A percentile compares a stretch with the other conserved stretches of the same genome.
Evolutionary conservation across 169 alveolate species (phyloP).

Genomic region (Plasmodium sp.): DNA sequence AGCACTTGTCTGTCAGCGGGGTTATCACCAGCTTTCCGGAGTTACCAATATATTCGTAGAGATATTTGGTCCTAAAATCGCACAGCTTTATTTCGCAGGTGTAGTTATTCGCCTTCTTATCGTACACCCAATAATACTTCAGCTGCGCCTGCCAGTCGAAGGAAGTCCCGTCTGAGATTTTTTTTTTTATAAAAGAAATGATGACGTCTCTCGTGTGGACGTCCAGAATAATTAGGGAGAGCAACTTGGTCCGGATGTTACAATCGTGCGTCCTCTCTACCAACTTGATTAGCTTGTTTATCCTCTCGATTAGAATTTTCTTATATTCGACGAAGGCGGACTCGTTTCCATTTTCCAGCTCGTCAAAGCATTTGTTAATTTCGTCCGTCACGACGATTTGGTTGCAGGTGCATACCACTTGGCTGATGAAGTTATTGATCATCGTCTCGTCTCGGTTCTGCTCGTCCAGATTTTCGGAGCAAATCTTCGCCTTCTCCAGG

Average conservation of each 20-base stretch:
- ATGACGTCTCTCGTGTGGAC: slow-evolving; percentile 98
- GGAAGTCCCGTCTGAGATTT: slow-evolving; percentile 89
- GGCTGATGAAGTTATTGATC: slow-evolving; percentile 95
- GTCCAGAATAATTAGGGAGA: slow-evolving; percentile 96
- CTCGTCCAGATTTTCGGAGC: slow-evolving; percentile 57
- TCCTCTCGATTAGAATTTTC: slow-evolving; percentile 90
- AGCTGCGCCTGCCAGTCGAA: slow-evolving; percentile 97
- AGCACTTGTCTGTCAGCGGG: slow-evolving; percentile 97
- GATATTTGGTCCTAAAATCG: slow-evolving; percentile 93
- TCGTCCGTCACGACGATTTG: slow-evolving; percentile 97
- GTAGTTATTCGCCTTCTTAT: slow-evolving; percentile 77
- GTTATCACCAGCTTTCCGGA: slow-evolving; percentile 96
- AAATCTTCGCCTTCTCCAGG: slow-evolving; percentile 48
- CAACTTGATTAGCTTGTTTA: slow-evolving; percentile 93
- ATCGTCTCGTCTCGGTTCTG: slow-evolving; percentile 88
- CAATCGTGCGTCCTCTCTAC: slow-evolving; percentile 87
- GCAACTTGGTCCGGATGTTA: slow-evolving; percentile 90
- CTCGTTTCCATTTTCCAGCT: slow-evolving; percentile 95
- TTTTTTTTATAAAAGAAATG: slow-evolving; percentile 92
- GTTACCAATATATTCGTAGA: slow-evolving; percentile 97
- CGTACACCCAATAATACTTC: slow-evolving; percentile 92
- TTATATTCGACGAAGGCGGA: slow-evolving; percentile 97
- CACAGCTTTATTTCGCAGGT: slow-evolving; percentile 93
- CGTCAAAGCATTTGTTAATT: slow-evolving; percentile 94
- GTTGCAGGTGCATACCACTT: slow-evolving; percentile 93